Percentiles rank a stretch among this genome's conserved stretches.
phyloP scores from a whole-genome alignment of 2,329 filamentous ascomycete genomes.

The Calonectria pseudoturangicola region DNA sequence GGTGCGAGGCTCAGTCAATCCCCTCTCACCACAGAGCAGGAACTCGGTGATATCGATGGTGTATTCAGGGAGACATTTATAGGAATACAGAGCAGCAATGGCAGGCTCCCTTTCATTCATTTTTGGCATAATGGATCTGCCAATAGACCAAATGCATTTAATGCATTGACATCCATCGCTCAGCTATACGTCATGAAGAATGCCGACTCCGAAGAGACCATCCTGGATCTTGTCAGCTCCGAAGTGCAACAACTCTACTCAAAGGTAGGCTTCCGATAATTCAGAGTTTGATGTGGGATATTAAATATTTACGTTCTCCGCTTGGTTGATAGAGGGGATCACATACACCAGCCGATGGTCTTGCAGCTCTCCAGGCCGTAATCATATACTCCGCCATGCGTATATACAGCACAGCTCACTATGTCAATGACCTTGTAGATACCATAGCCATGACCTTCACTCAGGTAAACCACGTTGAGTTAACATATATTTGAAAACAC shows the following conservation, averaged over 20 bases:
- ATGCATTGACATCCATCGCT: not conserved
- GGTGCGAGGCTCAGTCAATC: not conserved
- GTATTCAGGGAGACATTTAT: not conserved
- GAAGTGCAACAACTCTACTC: slow-evolving; percentile 11
- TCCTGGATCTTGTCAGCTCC: not conserved
- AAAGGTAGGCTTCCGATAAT: not conserved
- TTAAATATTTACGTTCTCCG: not conserved
- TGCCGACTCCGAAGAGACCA: not conserved
- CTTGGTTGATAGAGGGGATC: not conserved
- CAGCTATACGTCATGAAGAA: not conserved
- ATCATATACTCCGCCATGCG: slow-evolving; percentile 15
- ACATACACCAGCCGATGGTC: not conserved
- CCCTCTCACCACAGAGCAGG: not conserved
- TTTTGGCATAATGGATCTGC: not conserved
- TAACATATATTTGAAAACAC: not conserved
- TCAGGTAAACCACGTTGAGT: not conserved
- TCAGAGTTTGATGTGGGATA: too few species aligned
- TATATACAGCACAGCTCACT: not conserved
- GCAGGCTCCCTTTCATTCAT: not conserved
- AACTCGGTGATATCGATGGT: not conserved
- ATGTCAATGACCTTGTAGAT: slow-evolving; percentile 13
- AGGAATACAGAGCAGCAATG: not conserved
- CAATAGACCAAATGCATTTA: not conserved
- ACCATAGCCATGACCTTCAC: slow-evolving; percentile 20
- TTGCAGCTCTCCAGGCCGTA: not conserved